Percentiles rank a stretch among this genome's conserved stretches.
These are phyloP conservation scores for Solanum chilense DNA, from an alignment of 257 asterid genomes.

Conservation along the genomic window DNA sequence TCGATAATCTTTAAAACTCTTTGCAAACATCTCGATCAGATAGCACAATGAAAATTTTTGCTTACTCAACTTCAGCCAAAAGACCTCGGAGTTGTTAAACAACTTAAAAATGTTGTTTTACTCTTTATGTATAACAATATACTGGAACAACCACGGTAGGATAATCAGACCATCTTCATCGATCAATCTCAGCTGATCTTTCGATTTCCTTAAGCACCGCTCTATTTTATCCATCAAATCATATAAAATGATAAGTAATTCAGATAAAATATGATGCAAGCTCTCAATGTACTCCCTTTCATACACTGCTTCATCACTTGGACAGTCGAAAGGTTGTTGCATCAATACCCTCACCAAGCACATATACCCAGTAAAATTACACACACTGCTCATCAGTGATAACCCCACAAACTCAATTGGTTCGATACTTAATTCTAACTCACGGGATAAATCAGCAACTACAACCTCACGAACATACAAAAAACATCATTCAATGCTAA, in stretches of 20 bases:
- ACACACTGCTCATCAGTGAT: background rate
- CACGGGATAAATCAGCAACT: conserved; percentile 30
- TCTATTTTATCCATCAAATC: background rate
- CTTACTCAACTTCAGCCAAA: background rate
- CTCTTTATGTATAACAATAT: background rate
- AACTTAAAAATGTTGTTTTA: background rate
- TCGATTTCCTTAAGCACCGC: background rate
- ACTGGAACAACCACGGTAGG: background rate
- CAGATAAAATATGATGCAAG: background rate
- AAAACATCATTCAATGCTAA: conserved; percentile 38
- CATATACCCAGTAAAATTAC: background rate
- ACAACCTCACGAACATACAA: conserved; percentile 50
- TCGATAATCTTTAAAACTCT: background rate
- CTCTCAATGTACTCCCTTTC: background rate
- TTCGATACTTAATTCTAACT: conserved; percentile 18
- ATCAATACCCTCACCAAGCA: background rate
- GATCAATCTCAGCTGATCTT: background rate
- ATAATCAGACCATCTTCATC: background rate
- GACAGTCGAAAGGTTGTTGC: too few species aligned
- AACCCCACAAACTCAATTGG: background rate
- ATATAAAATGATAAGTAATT: background rate
- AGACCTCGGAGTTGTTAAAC: background rate
- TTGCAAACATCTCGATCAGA: background rate
- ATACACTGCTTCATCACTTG: background rate
- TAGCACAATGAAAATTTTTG: background rate